A percentile compares a stretch with the other conserved stretches of the same genome.
Conservation (phyloP, 768 basidiomycete genomes). For the Candolleomyces efflorescens region DNA sequence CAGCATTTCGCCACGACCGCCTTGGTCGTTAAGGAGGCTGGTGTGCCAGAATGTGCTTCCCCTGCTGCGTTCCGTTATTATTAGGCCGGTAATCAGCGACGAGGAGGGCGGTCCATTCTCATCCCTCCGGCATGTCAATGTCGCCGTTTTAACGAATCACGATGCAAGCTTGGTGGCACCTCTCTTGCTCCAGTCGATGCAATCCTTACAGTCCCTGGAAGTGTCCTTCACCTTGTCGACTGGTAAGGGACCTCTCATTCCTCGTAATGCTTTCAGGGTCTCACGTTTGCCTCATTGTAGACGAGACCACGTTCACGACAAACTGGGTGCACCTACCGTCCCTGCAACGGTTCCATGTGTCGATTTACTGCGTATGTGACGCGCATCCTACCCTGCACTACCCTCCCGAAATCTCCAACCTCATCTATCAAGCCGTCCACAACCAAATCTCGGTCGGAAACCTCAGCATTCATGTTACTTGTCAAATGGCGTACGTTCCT, state of each 20-base stretch:
- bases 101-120: neutral
- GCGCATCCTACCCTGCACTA: neutral
- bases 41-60: neutral
- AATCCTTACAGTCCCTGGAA: neutral
- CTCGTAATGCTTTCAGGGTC: neutral
- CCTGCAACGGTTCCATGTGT: neutral
- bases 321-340: neutral
- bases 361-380: neutral
- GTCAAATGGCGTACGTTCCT: neutral
- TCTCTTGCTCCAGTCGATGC: neutral
- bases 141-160: neutral
- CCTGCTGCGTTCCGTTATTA: neutral
- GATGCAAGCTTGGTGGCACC: neutral
- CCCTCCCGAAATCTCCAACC: neutral
- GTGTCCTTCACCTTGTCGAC: neutral
- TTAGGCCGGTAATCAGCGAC: neutral
- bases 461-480: neutral
- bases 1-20: neutral
- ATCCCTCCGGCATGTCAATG: neutral
- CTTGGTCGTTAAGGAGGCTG: neutral
- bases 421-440: neutral
- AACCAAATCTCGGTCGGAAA: neutral
- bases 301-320: neutral
- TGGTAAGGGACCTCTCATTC: neutral
- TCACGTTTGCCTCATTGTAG: neutral